Percentiles rank a stretch among this genome's conserved stretches.
Conservation (phyloP, 2,329 filamentous ascomycete species). For the Paraphoma sp. region DNA sequence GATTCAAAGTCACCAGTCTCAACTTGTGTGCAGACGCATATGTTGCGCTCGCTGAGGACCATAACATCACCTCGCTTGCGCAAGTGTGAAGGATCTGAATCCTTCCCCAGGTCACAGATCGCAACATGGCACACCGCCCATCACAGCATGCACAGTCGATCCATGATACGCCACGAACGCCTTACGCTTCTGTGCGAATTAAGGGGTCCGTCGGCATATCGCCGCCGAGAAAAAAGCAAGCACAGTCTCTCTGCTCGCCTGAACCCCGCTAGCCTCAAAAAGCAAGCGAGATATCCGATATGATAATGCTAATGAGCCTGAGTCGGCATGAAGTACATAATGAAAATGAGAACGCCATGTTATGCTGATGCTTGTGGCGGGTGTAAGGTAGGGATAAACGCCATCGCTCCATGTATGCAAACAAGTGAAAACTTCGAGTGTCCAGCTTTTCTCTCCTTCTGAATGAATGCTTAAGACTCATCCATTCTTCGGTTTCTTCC, state of each 20-base stretch:
- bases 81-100: not conserved
- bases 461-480: constrained; percentile 4
- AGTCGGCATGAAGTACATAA: not conserved
- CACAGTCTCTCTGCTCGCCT: not conserved
- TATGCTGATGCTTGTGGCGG: not conserved
- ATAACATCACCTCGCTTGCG: not conserved
- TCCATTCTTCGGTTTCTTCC: constrained; percentile 37
- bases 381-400: not conserved
- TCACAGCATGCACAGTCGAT: constrained; percentile 11
- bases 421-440: not conserved
- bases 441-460: too few relatives aligned
- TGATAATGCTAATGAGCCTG: constrained; percentile 1
- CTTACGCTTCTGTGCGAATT: constrained; percentile 15
- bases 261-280: not conserved
- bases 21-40: too few relatives aligned
- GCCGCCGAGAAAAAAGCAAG: constrained; percentile 10
- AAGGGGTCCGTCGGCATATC: constrained; percentile 8
- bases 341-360: not conserved
- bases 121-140: constrained; percentile 7
- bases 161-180: constrained; percentile 22
- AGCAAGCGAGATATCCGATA: constrained; percentile 3
- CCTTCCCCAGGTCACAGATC: constrained; percentile 2
- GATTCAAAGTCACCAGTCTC: too few relatives aligned
- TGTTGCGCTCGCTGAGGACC: too few relatives aligned
- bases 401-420: constrained; percentile 7